Evolutionary conservation across 495 filamentous ascomycete species (phyloP).

Genomic region (Choiromyces venosus): DNA sequence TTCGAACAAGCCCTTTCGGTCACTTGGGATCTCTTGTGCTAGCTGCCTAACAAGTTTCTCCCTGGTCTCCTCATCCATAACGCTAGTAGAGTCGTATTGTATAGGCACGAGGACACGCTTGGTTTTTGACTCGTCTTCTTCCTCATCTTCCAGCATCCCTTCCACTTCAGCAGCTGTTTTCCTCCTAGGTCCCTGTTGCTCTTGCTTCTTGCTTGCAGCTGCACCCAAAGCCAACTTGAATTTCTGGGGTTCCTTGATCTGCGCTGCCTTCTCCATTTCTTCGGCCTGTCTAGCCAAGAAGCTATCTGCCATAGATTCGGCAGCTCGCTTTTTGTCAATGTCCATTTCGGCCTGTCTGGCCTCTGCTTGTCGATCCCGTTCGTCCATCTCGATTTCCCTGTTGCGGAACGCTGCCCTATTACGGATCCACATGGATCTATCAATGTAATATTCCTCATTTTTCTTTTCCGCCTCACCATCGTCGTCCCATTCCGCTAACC

Average conservation of each 20-base stretch:
- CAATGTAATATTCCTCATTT: slow-evolving; percentile 74
- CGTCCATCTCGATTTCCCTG: slow-evolving; percentile 69
- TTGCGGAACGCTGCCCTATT: slow-evolving; percentile 68
- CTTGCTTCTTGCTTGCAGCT: slow-evolving; percentile 71
- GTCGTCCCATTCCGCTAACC: slow-evolving; percentile 80
- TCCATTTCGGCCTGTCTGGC: slow-evolving; percentile 64
- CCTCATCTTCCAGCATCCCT: slow-evolving; percentile 87
- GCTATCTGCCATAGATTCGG: slow-evolving; percentile 76
- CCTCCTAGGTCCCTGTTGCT: slow-evolving; percentile 59
- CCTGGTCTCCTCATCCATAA: slow-evolving; percentile 68
- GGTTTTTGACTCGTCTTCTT: slow-evolving; percentile 64
- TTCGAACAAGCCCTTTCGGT: slow-evolving; percentile 80
- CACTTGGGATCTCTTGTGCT: slow-evolving; percentile 81
- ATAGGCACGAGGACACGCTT: slow-evolving; percentile 85
- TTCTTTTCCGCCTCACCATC: slow-evolving; percentile 70
- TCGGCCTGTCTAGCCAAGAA: slow-evolving; percentile 86
- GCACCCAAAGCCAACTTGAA: slow-evolving; percentile 93
- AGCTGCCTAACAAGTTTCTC: slow-evolving; percentile 71
- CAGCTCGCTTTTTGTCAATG: slow-evolving; percentile 68
- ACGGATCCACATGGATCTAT: slow-evolving; percentile 75
- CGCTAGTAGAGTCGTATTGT: slow-evolving; percentile 72
- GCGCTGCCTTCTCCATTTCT: slow-evolving; percentile 61
- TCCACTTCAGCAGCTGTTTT: slow-evolving; percentile 91
- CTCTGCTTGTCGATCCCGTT: slow-evolving; percentile 72
- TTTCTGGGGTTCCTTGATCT: slow-evolving; percentile 62